phyloP scores from a whole-genome alignment of 2,329 filamentous ascomycete genomes.

The Botrytis sinoallii region DNA sequence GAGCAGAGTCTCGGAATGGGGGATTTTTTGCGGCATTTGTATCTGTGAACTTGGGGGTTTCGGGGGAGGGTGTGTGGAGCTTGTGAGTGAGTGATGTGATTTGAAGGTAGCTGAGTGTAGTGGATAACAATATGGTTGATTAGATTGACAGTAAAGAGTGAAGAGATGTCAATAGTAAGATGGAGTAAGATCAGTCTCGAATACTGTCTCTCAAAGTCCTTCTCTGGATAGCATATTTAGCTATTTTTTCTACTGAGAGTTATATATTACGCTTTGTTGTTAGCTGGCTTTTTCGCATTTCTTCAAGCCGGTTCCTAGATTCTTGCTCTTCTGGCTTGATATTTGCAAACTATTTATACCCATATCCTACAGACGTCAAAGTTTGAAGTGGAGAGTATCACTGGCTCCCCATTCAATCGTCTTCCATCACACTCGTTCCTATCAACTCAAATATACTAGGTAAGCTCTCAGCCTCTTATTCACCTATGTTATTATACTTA shows the following conservation, averaged over 20 bases:
- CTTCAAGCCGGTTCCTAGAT: not conserved
- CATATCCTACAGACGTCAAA: not conserved
- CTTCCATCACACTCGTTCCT: fast-evolving
- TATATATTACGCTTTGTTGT: fast-evolving
- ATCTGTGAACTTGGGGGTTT: not conserved
- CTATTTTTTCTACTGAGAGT: fast-evolving
- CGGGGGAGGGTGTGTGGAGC: no score
- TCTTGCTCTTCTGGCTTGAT: not conserved
- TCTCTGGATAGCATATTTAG: no score
- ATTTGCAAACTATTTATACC: not conserved
- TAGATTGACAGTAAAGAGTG: not conserved
- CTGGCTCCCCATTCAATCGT: fast-evolving
- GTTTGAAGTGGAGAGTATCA: no score
- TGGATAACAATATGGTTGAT: fast-evolving
- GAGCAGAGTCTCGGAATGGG: no score
- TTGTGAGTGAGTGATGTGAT: not conserved
- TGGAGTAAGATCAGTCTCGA: not conserved
- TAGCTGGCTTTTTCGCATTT: not conserved
- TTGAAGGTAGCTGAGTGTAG: not conserved
- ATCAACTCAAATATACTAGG: not conserved
- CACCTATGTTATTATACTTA: not conserved
- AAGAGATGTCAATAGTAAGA: not conserved
- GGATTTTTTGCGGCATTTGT: not conserved
- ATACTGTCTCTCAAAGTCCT: not conserved
- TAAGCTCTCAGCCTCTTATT: not conserved